phyloP scores from a whole-genome alignment of 2,329 filamentous ascomycete genomes.

The Dothideomycetidae sp. region DNA sequence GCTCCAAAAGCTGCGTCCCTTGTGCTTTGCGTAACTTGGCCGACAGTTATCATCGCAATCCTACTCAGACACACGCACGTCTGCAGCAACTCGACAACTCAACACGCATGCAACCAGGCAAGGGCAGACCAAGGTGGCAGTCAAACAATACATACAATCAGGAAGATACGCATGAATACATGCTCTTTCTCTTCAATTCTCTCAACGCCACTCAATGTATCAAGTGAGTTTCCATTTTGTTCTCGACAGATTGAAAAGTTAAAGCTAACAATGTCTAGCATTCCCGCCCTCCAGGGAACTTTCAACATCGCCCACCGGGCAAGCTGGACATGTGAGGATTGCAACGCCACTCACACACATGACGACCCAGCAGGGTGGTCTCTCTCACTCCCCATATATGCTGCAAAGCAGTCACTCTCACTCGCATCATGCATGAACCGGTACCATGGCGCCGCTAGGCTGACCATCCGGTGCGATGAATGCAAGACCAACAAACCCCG shows the following conservation, averaged over 20 bases:
- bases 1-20: conserved; percentile 10
- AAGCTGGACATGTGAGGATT: conserved; percentile 11
- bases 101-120: not conserved
- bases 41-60: conserved; percentile 7
- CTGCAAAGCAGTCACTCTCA: conserved; percentile 1
- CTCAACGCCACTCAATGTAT: conserved; percentile 8
- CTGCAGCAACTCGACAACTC: conserved; percentile 9
- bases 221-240: conserved; percentile 2
- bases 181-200: conserved; percentile 9
- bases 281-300: conserved; percentile 2
- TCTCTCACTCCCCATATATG: conserved; percentile 10
- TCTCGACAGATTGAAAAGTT: no score
- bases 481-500: conserved; percentile 10
- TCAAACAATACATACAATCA: conserved; percentile 7
- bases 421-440: conserved; percentile 11
- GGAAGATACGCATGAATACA: conserved; percentile 12
- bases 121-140: not conserved
- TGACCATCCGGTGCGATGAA: conserved; percentile 12
- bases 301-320: conserved; percentile 11
- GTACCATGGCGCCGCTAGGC: conserved; percentile 9
- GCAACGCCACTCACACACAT: conserved; percentile 6
- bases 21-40: conserved; percentile 10
- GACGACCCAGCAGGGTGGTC: conserved; percentile 8
- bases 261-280: not conserved
- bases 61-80: conserved; percentile 1